Evolutionary conservation across 768 basidiomycete genomes (phyloP), one percentile per base, ranked within the genome.

Genomic region (Amanita thiersii): DNA sequence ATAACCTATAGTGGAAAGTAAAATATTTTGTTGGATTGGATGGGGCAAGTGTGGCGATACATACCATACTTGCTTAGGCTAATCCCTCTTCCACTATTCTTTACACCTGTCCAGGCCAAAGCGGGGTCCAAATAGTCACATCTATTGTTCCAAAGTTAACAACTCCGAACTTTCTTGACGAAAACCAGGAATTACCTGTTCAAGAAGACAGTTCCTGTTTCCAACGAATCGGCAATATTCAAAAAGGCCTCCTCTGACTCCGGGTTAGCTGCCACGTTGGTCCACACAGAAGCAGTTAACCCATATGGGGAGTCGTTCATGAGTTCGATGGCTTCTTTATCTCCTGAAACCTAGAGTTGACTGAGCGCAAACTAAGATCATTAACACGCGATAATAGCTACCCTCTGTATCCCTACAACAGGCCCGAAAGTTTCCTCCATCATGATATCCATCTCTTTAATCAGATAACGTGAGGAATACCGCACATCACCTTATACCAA

Each of bases 271-370:
- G 73, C 69, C 0, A 69, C 74, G 51, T 87, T 75, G 1, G 96
- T 97, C 96, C 94, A 99, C 23, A 99, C 59, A 12, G 90, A 92
- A 3, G 89, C 90, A 1, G 94, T 99, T 15, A 99, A 70, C 10
- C 96, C 96, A 55, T 93, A 98, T 0, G 77, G 77, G 11, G 93
- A 96, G 58, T 98, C 92, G 59, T 99, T 98, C 87, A 99, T 99
- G 23, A 98, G 73, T 12, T 61, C 57, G 43, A 97, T 63, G 1
- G 96, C 96, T 56, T 94, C 90, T 33, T 81, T 85, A 56, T 97
- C 96, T 0, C 79, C 79, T 6, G 73, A 66, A 15, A 90, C 86
- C 85, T 86, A 29, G 14, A 6, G 9, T 37, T 17, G 30, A 39
- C 21, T 29, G 41, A 21, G 9, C 17, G 36, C 28, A n/a, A 36